Evolutionary conservation across 2,329 filamentous ascomycete species (phyloP).

Genomic region (Bipolaris gigantea): DNA sequence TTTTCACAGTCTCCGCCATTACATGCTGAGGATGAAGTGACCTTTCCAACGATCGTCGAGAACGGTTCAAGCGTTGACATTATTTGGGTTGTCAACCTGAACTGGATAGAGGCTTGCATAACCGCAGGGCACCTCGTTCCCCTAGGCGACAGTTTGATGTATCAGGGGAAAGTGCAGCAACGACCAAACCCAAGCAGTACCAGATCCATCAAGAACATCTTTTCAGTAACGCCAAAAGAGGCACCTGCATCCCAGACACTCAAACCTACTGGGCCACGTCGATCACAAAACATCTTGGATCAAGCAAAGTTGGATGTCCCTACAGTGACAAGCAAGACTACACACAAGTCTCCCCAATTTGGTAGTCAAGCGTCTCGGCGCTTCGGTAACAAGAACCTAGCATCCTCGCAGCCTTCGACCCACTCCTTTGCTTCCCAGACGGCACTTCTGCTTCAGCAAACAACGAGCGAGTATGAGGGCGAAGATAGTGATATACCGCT

Average conservation of each 20-base stretch:
- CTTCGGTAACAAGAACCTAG: constrained; percentile 40
- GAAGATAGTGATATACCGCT: constrained; percentile 58
- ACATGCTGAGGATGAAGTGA: constrained; percentile 3
- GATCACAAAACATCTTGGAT: constrained; percentile 50
- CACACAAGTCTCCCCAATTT: constrained; percentile 16
- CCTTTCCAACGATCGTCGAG: constrained; percentile 20
- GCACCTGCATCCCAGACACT: constrained; percentile 23
- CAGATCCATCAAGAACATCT: constrained; percentile 23
- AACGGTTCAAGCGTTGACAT: constrained; percentile 26
- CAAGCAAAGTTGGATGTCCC: constrained; percentile 56
- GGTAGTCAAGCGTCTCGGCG: constrained; percentile 29
- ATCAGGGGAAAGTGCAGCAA: constrained; percentile 51
- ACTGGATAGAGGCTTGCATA: constrained; percentile 58
- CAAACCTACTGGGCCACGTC: constrained; percentile 24
- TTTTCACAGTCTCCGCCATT: constrained; percentile 12
- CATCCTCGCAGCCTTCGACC: constrained; percentile 22
- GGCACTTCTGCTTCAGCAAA: constrained; percentile 62
- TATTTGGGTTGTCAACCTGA: constrained; percentile 55
- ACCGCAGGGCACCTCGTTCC: constrained; percentile 49
- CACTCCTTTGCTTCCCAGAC: constrained; percentile 22
- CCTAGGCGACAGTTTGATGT: constrained; percentile 55
- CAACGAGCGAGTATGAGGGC: constrained; percentile 77
- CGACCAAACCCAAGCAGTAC: constrained; percentile 35
- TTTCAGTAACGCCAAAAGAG: constrained; percentile 9
- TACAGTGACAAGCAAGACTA: constrained; percentile 14